Percentiles rank a stretch among this genome's conserved stretches.
Conservation (phyloP, 805 yeast genomes). For the Cyberlindnera bimundalis region DNA sequence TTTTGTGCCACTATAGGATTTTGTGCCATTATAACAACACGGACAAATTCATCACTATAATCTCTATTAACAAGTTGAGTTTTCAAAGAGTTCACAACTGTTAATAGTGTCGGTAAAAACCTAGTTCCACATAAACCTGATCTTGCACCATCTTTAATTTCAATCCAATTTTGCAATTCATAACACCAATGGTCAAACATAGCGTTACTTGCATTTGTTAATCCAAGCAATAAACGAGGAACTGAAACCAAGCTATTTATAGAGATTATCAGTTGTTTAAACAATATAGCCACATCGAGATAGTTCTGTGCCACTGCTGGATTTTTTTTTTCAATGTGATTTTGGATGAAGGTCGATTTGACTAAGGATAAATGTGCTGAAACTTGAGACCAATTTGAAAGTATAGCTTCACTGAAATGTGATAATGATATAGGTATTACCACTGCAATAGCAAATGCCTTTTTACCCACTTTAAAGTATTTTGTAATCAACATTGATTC, state of each 20-base stretch:
- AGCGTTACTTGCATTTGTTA: conserved; percentile 24
- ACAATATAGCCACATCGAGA: conserved; percentile 26
- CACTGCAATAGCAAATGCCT: conserved; percentile 33
- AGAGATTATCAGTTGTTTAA: conserved; percentile 31
- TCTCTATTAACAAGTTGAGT: conserved; percentile 13
- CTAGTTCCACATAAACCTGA: conserved; percentile 21
- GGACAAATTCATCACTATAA: conserved; percentile 32
- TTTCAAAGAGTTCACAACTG: conserved; percentile 18
- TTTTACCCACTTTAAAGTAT: conserved; percentile 28
- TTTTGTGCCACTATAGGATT: conserved; percentile 60
- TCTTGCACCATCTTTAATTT: conserved; percentile 39
- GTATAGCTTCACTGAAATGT: conserved; percentile 26
- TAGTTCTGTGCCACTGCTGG: conserved; percentile 9
- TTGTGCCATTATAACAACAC: conserved; percentile 55
- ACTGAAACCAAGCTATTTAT: conserved; percentile 30
- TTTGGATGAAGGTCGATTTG: conserved; percentile 26
- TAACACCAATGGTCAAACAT: conserved; percentile 37
- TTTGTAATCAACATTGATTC: conserved; percentile 32
- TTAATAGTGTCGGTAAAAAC: conserved; percentile 22
- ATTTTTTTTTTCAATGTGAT: conserved; percentile 14
- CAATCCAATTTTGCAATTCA: conserved; percentile 39
- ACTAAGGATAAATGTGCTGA: conserved; percentile 29
- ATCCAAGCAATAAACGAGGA: conserved; percentile 36
- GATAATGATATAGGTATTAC: conserved; percentile 27
- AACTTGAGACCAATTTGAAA: conserved; percentile 33